A percentile compares a stretch with the other conserved stretches of the same genome.
Evolutionary conservation across 176 grass and related monocot genomes (phyloP).

Genomic region (Oryza meyeriana): DNA sequence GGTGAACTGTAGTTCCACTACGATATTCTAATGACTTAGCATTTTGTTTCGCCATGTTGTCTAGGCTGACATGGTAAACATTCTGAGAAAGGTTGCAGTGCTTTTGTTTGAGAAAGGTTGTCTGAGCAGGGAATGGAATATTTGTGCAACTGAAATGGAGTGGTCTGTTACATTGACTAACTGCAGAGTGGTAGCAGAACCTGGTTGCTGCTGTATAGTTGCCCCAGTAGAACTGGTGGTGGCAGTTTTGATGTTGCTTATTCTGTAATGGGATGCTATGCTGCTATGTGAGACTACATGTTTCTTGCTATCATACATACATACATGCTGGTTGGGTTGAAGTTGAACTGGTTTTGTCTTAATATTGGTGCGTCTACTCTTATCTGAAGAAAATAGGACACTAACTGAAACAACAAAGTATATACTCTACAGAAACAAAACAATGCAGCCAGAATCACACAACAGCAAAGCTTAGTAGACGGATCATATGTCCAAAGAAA

Average conservation of each 20-base stretch:
- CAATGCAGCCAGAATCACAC: too few relatives aligned
- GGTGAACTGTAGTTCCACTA: too few relatives aligned
- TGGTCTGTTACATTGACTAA: background rate
- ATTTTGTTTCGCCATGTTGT: background rate
- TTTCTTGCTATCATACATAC: too few relatives aligned
- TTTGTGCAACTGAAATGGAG: background rate
- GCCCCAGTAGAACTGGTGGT: background rate
- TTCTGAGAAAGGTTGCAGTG: background rate
- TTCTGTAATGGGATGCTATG: background rate
- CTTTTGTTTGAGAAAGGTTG: background rate
- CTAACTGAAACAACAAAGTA: too few relatives aligned
- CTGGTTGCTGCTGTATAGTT: background rate
- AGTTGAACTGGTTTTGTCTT: too few relatives aligned
- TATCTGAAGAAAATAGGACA: too few relatives aligned
- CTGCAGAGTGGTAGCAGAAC: background rate
- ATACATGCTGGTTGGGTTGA: too few relatives aligned
- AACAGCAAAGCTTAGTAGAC: accelerated
- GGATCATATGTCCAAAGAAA: too few relatives aligned
- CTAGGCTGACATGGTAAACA: background rate
- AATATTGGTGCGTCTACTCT: too few relatives aligned
- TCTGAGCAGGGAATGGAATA: background rate
- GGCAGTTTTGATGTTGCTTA: background rate
- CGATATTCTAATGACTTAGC: too few relatives aligned
- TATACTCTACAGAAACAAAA: too few relatives aligned
- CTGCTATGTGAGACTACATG: too few relatives aligned